These are phyloP conservation scores for Vitis riparia DNA, from an alignment of 164 flowering plant species.

Conservation along the genomic window DNA sequence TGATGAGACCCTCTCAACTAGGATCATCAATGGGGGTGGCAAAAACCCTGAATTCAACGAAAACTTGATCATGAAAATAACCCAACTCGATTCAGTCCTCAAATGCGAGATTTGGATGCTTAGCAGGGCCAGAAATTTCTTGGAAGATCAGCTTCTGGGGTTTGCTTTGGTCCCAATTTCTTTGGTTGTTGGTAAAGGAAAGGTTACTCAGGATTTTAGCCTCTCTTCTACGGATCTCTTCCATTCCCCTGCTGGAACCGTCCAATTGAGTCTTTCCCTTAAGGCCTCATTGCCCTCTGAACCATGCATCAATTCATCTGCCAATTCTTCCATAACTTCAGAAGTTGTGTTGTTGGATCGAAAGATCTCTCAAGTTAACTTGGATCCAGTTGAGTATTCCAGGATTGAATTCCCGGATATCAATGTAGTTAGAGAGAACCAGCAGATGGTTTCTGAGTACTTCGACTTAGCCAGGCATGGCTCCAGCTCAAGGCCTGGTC, in stretches of 20 bases:
- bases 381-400: conserved; percentile 59
- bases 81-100: conserved; percentile 58
- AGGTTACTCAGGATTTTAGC: conserved; percentile 58
- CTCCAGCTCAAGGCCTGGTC: conserved; percentile 22
- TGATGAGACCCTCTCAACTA: conserved; percentile 63
- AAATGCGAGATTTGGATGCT: conserved; percentile 98
- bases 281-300: conserved; percentile 27
- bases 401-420: conserved; percentile 86
- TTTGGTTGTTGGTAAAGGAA: conserved; percentile 55
- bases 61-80: conserved; percentile 45
- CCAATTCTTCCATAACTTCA: conserved; percentile 56
- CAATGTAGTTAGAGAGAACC: conserved; percentile 57
- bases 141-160: conserved; percentile 94
- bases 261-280: conserved; percentile 53
- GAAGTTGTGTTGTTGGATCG: conserved; percentile 64
- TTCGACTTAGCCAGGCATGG: conserved; percentile 32
- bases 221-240: conserved; percentile 85
- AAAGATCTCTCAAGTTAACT: conserved; percentile 32
- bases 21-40: conserved; percentile 72
- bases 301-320: conserved; percentile 12
- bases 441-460: conserved; percentile 75
- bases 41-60: conserved; percentile 87
- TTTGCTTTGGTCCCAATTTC: conserved; percentile 78
- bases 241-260: conserved; percentile 91
- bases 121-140: conserved; percentile 64